Percentiles rank a stretch among this genome's conserved stretches.
phyloP scores from a whole-genome alignment of 2,329 filamentous ascomycete species.

The Colletotrichum sp. region DNA sequence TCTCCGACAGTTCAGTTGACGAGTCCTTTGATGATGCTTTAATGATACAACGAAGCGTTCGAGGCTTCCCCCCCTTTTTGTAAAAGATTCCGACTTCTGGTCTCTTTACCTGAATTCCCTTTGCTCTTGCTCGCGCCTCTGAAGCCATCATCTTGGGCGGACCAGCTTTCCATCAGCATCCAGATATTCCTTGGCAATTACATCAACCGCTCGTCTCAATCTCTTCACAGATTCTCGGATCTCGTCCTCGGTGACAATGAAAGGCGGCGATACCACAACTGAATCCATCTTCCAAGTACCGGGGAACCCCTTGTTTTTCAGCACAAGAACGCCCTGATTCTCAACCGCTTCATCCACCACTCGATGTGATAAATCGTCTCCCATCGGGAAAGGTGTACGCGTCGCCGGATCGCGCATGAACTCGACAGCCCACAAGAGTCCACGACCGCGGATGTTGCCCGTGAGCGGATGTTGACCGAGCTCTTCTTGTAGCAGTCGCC shows the following conservation, averaged over 20 bases:
- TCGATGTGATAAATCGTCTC: neutral
- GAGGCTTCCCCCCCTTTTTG: neutral
- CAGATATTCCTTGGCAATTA: neutral
- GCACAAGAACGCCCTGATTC: neutral
- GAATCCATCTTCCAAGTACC: neutral
- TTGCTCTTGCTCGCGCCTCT: neutral
- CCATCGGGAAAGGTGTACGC: neutral
- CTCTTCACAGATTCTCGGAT: neutral
- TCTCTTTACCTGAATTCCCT: accelerated
- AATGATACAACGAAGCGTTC: accelerated
- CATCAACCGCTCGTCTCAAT: neutral
- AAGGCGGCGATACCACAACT: neutral
- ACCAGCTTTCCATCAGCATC: neutral
- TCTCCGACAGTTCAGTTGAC: too few relatives aligned
- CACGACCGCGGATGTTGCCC: neutral
- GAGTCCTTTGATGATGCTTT: neutral
- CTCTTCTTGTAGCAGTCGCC: neutral
- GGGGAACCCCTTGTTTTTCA: neutral
- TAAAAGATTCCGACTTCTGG: neutral
- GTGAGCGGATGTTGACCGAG: neutral
- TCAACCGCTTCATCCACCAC: neutral
- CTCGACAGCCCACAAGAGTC: neutral
- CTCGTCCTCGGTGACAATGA: neutral
- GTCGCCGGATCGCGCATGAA: neutral
- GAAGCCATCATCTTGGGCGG: neutral